A percentile compares a stretch with the other conserved stretches of the same genome.
These are phyloP conservation scores for Ascochyta clinopodiicola DNA, from an alignment of 2,329 filamentous ascomycete genomes.

Conservation along the genomic window DNA sequence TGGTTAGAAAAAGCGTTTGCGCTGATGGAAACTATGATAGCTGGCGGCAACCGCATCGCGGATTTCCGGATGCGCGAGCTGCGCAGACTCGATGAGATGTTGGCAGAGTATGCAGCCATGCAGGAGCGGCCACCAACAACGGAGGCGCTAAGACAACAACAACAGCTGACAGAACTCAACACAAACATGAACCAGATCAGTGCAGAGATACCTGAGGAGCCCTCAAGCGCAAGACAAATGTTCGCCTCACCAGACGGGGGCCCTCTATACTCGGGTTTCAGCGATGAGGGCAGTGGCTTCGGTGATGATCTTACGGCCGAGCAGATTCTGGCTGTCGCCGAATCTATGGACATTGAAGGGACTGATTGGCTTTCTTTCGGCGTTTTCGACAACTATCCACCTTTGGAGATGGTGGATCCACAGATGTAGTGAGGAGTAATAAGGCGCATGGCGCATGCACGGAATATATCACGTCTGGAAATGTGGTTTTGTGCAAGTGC, in stretches of 20 bases:
- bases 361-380: constrained; percentile 58
- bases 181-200: constrained; percentile 1
- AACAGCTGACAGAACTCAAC: constrained; percentile 6
- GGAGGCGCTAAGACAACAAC: constrained; percentile 9
- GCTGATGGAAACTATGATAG: constrained; percentile 57
- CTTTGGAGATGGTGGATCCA: constrained; percentile 22
- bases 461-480: background rate
- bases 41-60: constrained; percentile 56
- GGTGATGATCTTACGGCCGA: constrained; percentile 53
- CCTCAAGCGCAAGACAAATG: constrained; percentile 13
- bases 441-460: background rate
- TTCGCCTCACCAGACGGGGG: constrained; percentile 18
- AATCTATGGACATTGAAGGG: constrained; percentile 54
- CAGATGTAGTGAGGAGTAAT: constrained; percentile 8
- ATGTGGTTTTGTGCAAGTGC: background rate
- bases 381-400: constrained; percentile 51
- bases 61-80: constrained; percentile 55
- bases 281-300: constrained; percentile 34
- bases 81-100: constrained; percentile 53
- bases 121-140: constrained; percentile 13
- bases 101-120: constrained; percentile 37
- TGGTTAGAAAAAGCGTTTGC: constrained; percentile 54
- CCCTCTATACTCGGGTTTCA: constrained; percentile 25
- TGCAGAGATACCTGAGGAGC: constrained; percentile 10
- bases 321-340: constrained; percentile 57